Conservation (phyloP, 169 alveolate species). For the Babesia ovis region DNA sequence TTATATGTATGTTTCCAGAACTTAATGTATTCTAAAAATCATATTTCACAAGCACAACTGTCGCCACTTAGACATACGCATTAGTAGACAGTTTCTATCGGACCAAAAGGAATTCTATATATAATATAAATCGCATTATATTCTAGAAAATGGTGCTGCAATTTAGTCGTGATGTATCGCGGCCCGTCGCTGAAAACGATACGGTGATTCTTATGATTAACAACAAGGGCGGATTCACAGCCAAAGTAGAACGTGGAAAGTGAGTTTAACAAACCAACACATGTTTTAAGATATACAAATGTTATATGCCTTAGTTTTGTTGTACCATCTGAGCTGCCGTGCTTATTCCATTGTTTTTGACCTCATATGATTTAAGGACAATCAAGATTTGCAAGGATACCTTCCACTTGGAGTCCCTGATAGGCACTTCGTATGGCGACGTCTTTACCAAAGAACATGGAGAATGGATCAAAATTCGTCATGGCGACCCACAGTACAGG, state of each 20-base stretch:
- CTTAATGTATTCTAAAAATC: too few relatives aligned
- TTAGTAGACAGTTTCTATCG: too few relatives aligned
- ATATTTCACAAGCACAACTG: too few relatives aligned
- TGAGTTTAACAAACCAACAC: too few relatives aligned
- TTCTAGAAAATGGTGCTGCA: background rate
- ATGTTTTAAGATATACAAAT: too few relatives aligned
- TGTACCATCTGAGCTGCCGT: too few relatives aligned
- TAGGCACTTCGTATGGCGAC: conserved; percentile 51
- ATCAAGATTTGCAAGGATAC: conserved; percentile 59
- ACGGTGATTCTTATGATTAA: conserved; percentile 48
- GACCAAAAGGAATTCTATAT: too few relatives aligned
- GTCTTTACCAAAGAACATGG: conserved; percentile 38
- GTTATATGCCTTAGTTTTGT: too few relatives aligned
- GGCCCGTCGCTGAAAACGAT: conserved; percentile 54
- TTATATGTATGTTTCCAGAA: too few relatives aligned
- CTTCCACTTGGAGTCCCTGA: conserved; percentile 26
- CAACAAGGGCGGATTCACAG: conserved; percentile 54
- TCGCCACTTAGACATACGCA: too few relatives aligned
- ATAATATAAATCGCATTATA: too few relatives aligned
- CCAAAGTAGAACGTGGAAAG: conserved; percentile 49
- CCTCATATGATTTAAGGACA: conserved; percentile 14
- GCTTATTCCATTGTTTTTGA: too few relatives aligned
- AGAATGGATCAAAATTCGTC: conserved; percentile 50
- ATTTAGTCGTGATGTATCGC: conserved; percentile 10
- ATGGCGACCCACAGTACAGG: conserved; percentile 25